Base-by-base conservation (phyloP, 495 filamentous ascomycete species). In the Thermothielavioides terrestris region DNA sequence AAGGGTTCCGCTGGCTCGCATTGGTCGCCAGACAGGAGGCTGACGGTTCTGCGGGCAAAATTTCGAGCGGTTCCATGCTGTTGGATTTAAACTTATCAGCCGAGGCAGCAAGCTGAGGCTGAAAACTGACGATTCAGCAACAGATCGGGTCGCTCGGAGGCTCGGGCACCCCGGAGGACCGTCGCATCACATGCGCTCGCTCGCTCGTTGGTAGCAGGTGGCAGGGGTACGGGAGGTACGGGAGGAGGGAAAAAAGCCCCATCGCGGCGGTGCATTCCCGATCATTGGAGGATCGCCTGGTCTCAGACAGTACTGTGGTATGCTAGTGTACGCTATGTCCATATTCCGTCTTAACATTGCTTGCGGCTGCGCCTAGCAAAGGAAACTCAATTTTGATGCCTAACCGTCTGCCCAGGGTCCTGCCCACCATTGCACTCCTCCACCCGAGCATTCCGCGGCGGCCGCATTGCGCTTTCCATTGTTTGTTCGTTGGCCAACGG, bases 111-210 rank as follows among this genome's bases (percentile, higher is more conserved):
- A 50, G 47, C 28, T 36, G 28, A 43, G 31, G 39, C 31, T 42
- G 28, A 42, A 37, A 43, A 50, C 12, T 17, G 39, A 30, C 30
- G 36, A 15, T 14, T 17, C 10, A 30, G 47, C 27, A 27, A 28
- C 30, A 50, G n/a, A 21, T 30, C 39, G 47, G 47, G 47, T 42
- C 25, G 47, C 38, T 50, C 47, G 38, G 47, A 30, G 47, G 39
- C 47, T 20, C 37, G 12, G 46, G 20, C 28, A 18, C 37, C 36
- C 27, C 34, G 46, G 26, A 21, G 14, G 38, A 22, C 28, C n/a
- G n/a, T n/a, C 37, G 25, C 20, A 11, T 39, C 35, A n/a, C n/a
- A n/a, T n/a, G n/a, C n/a, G n/a, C 10, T 36, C 43, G 39, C 20
- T 23, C 46, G 18, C 9, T 42, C 12, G 39, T 35, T 50, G 39